phyloP scores from a whole-genome alignment of 169 alveolate species.

The Blepharisma undulans region DNA sequence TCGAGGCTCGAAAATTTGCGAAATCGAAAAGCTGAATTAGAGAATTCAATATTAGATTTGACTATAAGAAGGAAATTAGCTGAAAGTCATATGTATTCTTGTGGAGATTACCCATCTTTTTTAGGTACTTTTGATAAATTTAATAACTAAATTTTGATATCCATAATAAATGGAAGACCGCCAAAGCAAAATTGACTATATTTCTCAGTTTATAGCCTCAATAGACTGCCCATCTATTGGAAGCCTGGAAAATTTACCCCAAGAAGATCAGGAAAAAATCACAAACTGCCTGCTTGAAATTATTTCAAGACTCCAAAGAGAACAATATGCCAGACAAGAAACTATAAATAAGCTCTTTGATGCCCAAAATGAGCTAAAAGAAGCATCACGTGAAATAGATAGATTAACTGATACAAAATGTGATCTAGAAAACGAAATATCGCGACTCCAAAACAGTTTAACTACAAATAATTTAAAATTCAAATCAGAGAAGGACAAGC shows the following conservation, averaged over 20 bases:
- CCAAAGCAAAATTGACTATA: not conserved
- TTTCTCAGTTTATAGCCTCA: not conserved
- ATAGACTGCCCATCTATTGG: not conserved
- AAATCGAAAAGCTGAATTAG: not conserved
- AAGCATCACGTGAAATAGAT: not conserved
- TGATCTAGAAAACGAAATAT: not conserved
- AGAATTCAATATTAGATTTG: not conserved
- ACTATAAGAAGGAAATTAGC: not conserved
- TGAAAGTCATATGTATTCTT: not conserved
- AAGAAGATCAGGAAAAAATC: not conserved
- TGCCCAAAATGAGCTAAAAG: not conserved
- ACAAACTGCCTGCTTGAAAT: not conserved
- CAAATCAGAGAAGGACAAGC: conserved; percentile 30
- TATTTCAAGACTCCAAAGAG: not conserved
- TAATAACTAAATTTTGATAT: not conserved
- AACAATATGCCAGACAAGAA: not conserved
- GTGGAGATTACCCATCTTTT: not conserved
- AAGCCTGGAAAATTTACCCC: not conserved
- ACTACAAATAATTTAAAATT: not conserved
- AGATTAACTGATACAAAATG: not conserved
- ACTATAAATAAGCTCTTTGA: not conserved
- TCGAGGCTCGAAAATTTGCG: not conserved
- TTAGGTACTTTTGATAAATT: not conserved
- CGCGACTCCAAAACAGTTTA: not conserved
- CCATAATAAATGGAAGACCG: not conserved